Base-by-base conservation (phyloP, 2,329 filamentous ascomycete genomes). In the Fusarium duplospermum region DNA sequence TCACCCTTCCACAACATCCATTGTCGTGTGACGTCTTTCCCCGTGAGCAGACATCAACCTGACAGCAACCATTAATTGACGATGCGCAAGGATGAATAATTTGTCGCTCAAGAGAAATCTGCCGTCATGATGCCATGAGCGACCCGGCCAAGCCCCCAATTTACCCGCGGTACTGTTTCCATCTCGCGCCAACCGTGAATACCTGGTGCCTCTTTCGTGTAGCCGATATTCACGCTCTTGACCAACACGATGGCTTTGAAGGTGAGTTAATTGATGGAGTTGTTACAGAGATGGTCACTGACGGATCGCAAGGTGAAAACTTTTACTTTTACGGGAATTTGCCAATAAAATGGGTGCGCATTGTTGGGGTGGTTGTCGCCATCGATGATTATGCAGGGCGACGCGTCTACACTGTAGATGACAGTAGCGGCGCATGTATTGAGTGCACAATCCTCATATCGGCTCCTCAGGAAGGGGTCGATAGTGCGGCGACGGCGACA, bases 291-390 rank as follows among this genome's bases (percentile, higher is more conserved):
- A n/a, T 29, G 13, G 27, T 42, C 10, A 59, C 73, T 78, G 27
- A 79, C 62, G 16, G 7, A 4, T 2, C 13, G 33, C 6, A 24
- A 83, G 86, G 86, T 58, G 87, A 90, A 77, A 84, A 87, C 72
- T 84, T 92, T 36, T 92, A 87, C 79, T 94, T 95, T 81, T 87
- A 91, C 83, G 82, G 87, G 59, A 95, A 95, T 81, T 90, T 95
- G 74, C 93, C 93, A 0, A 90, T 96, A 76, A 90, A 91, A 87
- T 95, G 92, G 89, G 89, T 93, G 62, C 91, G 92, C 70, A 82
- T 95, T 35, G 88, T 91, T 9, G 94, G 94, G 33, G 82, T 94
- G 10, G 87, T 96, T 24, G 91, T 95, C 64, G 89, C 88, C 14
- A 82, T 90, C 38, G 87, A 90, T 72, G 86, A 90, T 24, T 88